These are phyloP conservation scores for Colletotrichum paranaense DNA, from an alignment of 2,329 filamentous ascomycete species.

Conservation along the genomic window DNA sequence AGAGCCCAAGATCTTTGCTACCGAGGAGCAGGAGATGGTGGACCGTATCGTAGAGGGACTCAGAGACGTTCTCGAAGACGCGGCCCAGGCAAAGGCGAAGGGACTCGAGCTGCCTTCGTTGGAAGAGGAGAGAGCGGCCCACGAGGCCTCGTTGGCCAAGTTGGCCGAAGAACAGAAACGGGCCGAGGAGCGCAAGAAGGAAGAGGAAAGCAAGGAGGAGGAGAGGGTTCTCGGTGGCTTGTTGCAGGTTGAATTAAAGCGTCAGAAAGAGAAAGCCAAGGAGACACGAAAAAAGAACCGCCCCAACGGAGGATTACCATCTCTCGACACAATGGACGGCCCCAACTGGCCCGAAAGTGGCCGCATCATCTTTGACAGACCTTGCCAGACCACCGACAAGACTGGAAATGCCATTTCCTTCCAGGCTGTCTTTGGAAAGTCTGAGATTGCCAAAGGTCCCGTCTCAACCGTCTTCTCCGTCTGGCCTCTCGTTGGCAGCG, in stretches of 20 bases:
- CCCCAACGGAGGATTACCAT: constrained; percentile 53
- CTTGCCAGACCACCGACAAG: constrained; percentile 71
- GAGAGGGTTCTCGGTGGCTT: constrained; percentile 76
- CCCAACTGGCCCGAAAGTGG: constrained; percentile 46
- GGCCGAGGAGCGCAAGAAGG: constrained; percentile 62
- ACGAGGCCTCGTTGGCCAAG: constrained; percentile 78
- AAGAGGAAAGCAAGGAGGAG: constrained; percentile 73
- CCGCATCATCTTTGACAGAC: constrained; percentile 73
- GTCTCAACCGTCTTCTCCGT: constrained; percentile 79
- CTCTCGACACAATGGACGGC: constrained; percentile 45
- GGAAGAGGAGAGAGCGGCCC: constrained; percentile 87
- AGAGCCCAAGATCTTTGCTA: constrained; percentile 64
- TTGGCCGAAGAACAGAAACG: constrained; percentile 67
- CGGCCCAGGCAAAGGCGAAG: constrained; percentile 80
- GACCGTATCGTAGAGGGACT: constrained; percentile 76
- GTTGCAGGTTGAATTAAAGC: constrained; percentile 77
- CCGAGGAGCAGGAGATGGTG: constrained; percentile 68
- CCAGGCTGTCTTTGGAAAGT: constrained; percentile 76
- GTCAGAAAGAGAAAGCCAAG: constrained; percentile 72
- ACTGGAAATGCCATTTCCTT: constrained; percentile 75
- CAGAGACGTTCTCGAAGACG: constrained; percentile 85
- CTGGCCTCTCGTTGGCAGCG: constrained; percentile 70
- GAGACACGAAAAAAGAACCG: constrained; percentile 73
- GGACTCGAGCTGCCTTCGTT: constrained; percentile 85
- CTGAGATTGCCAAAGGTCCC: constrained; percentile 72